Conservation (phyloP, 345 rosid species). For the Murraya paniculata region DNA sequence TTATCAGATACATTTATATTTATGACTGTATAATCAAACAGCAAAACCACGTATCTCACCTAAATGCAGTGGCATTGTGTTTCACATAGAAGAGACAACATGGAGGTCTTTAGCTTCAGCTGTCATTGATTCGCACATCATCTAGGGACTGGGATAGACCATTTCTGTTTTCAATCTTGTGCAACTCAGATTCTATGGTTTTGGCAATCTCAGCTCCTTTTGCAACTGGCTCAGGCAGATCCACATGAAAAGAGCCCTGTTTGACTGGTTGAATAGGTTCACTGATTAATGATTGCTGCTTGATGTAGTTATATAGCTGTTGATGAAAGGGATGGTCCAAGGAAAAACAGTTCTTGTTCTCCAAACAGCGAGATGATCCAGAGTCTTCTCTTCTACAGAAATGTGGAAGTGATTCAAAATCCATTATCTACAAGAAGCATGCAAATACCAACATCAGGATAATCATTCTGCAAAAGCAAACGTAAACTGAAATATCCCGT, state of each 20-base stretch:
- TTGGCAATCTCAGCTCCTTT: constrained; percentile 60
- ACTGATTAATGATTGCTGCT: constrained; percentile 44
- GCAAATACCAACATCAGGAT: constrained; percentile 3
- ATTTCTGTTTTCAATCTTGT: constrained; percentile 53
- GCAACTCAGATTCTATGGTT: constrained; percentile 74
- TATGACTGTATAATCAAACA: background rate
- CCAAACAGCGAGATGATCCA: constrained; percentile 63
- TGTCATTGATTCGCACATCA: constrained; percentile 33
- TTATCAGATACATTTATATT: constrained; percentile 5
- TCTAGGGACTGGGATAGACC: constrained; percentile 31
- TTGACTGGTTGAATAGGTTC: constrained; percentile 50
- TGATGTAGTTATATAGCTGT: constrained; percentile 79
- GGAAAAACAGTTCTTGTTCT: constrained; percentile 51
- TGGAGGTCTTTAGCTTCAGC: constrained; percentile 8
- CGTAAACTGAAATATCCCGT: background rate
- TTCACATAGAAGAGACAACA: background rate
- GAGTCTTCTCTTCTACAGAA: constrained; percentile 86
- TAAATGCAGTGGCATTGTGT: background rate
- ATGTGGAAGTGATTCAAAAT: constrained; percentile 76
- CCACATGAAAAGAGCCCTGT: constrained; percentile 91
- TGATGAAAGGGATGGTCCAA: constrained; percentile 86
- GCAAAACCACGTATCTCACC: constrained; percentile 6
- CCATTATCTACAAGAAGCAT: constrained; percentile 63
- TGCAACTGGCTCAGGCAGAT: constrained; percentile 61
- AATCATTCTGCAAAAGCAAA: background rate